A percentile compares a stretch with the other conserved stretches of the same genome.
Evolutionary conservation across 2,329 filamentous ascomycete species (phyloP).

Genomic region (Grosmannia huntii): DNA sequence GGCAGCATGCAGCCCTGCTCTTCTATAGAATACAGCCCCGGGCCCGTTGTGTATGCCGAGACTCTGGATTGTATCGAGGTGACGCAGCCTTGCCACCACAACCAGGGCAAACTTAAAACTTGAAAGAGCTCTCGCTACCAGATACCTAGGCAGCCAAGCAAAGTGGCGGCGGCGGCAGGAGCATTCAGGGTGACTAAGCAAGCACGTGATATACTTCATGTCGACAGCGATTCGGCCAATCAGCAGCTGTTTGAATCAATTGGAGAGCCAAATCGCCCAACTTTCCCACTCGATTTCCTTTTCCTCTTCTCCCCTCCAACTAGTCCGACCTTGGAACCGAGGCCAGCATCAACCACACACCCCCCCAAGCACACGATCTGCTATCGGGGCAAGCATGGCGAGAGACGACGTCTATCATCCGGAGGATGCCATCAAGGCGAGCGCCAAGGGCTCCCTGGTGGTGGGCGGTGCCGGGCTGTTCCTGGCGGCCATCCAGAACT

Average conservation of each 20-base stretch:
- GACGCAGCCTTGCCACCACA: slow-evolving; percentile 13
- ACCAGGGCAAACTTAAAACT: not conserved
- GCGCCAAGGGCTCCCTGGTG: slow-evolving; percentile 40
- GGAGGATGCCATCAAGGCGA: slow-evolving; percentile 44
- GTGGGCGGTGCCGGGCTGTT: slow-evolving; percentile 47
- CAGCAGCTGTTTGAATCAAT: slow-evolving; percentile 9
- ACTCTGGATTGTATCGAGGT: slow-evolving; percentile 1
- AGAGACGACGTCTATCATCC: slow-evolving; percentile 21
- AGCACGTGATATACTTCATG: slow-evolving; percentile 2
- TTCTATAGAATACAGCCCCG: not conserved
- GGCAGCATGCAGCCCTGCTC: not conserved
- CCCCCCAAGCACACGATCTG: slow-evolving; percentile 3
- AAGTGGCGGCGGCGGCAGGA: not conserved
- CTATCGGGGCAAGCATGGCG: slow-evolving; percentile 16
- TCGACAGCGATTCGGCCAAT: slow-evolving; percentile 7
- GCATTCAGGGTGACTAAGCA: slow-evolving; percentile 4
- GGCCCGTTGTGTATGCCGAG: not conserved
- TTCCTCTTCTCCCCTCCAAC: slow-evolving; percentile 1
- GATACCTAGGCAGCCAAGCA: not conserved
- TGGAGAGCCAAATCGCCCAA: slow-evolving; percentile 9
- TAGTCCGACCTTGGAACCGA: not conserved
- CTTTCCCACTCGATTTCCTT: slow-evolving; percentile 7
- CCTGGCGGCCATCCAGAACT: slow-evolving; percentile 57
- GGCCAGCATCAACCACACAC: not conserved
- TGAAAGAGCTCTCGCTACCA: not conserved